These are phyloP conservation scores for Hypoxylon sp. DNA, from an alignment of 2,329 filamentous ascomycete genomes.

Conservation along the genomic window DNA sequence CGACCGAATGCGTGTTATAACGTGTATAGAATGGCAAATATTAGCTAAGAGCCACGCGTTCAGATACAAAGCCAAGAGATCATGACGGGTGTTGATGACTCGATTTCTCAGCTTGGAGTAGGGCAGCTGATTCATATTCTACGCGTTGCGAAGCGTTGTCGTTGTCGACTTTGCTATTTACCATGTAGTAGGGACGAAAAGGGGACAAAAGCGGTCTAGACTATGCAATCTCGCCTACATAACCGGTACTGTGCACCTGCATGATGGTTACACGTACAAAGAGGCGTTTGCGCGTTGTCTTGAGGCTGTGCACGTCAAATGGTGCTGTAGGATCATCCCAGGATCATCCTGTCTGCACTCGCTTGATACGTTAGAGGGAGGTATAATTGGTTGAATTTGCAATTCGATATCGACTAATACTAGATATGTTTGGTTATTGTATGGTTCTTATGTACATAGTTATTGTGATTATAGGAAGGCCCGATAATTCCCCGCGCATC, in stretches of 20 bases:
- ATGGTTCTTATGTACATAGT: not conserved
- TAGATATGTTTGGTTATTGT: not conserved
- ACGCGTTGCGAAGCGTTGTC: not conserved
- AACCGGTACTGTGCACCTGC: constrained; percentile 10
- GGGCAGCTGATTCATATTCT: constrained; percentile 26
- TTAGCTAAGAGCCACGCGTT: constrained; percentile 40
- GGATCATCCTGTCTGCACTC: constrained; percentile 23
- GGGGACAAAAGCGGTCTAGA: constrained; percentile 22
- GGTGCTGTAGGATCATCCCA: constrained; percentile 5
- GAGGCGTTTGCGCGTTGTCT: constrained; percentile 38
- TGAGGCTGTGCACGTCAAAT: constrained; percentile 46
- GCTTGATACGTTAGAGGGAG: constrained; percentile 7
- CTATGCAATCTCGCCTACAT: constrained; percentile 22
- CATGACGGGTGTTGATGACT: constrained; percentile 25
- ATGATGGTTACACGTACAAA: constrained; percentile 29
- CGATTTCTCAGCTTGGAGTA: constrained; percentile 13
- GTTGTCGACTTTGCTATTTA: constrained; percentile 2
- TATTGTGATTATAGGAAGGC: constrained; percentile 15
- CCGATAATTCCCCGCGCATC: constrained; percentile 21
- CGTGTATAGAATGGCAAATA: constrained; percentile 12
- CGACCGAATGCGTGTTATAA: constrained; percentile 26
- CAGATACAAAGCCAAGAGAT: constrained; percentile 33
- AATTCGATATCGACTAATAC: constrained; percentile 5
- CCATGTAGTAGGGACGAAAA: too few species aligned
- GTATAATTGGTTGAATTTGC: constrained; percentile 14